phyloP scores from a whole-genome alignment of 371 early-diverging fungal genomes.

The Syncephalastrum racemosum region DNA sequence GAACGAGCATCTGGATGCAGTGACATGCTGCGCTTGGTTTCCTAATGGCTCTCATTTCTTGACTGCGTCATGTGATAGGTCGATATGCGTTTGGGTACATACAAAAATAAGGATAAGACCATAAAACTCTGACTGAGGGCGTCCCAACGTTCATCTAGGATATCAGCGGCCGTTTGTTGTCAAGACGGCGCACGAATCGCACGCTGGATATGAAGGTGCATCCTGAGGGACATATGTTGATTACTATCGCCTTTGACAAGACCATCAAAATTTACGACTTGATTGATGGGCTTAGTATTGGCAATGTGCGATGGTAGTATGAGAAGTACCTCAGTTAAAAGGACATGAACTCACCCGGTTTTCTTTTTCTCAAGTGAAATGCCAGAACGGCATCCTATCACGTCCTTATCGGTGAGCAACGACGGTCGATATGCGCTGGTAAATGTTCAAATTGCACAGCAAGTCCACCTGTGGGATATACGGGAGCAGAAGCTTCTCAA shows the following conservation, averaged over 20 bases:
- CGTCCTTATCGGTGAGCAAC: constrained; percentile 70
- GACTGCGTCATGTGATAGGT: constrained; percentile 78
- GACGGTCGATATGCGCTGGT: constrained; percentile 77
- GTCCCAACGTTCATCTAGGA: constrained; percentile 20
- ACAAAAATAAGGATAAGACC: background rate
- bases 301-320: background rate
- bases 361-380: constrained; percentile 50
- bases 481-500: constrained; percentile 63
- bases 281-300: constrained; percentile 48
- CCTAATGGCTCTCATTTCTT: constrained; percentile 76
- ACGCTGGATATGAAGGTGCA: constrained; percentile 85
- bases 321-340: background rate
- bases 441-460: constrained; percentile 58
- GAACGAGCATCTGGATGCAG: constrained; percentile 65
- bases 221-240: constrained; percentile 68
- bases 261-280: constrained; percentile 76
- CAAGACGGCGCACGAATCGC: constrained; percentile 69
- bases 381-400: constrained; percentile 71
- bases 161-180: constrained; percentile 61
- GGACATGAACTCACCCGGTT: background rate
- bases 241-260: constrained; percentile 72
- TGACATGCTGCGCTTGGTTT: constrained; percentile 85
- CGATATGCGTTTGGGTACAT: constrained; percentile 71
- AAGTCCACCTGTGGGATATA: constrained; percentile 91
- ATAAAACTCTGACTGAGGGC: background rate